phyloP scores from a whole-genome alignment of 1,139 yeast genomes.

The Schizosaccharomyces versatilis region DNA sequence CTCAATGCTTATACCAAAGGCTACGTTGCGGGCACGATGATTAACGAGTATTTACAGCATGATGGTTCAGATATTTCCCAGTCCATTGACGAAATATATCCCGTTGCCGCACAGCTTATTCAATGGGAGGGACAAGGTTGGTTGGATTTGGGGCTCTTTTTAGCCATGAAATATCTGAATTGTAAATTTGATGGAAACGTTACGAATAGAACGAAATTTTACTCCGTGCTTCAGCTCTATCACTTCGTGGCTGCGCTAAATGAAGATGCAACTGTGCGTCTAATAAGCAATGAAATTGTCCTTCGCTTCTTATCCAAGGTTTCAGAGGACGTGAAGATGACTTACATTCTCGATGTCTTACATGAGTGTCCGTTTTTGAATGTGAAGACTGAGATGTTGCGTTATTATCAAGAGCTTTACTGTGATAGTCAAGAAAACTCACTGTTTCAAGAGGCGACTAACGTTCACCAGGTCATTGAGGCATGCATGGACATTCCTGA shows the following conservation, averaged over 20 bases:
- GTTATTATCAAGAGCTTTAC: not conserved
- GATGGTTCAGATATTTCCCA: too few relatives aligned
- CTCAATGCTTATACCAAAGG: too few relatives aligned
- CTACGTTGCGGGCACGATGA: too few relatives aligned
- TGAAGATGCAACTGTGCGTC: not conserved
- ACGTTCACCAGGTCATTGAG: not conserved
- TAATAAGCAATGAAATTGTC: not conserved
- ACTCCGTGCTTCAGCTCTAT: not conserved
- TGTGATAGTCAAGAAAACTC: not conserved
- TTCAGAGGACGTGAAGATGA: not conserved
- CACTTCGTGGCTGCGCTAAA: not conserved
- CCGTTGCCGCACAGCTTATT: too few relatives aligned
- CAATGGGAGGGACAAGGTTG: too few relatives aligned
- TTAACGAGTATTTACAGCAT: too few relatives aligned
- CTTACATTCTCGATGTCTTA: not conserved
- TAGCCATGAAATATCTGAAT: not conserved
- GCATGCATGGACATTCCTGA: too few relatives aligned
- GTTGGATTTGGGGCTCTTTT: too few relatives aligned
- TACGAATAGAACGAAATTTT: not conserved
- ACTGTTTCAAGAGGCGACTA: not conserved
- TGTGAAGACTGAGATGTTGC: not conserved
- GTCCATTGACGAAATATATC: too few relatives aligned
- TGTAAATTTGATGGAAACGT: not conserved
- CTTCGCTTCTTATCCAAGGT: not conserved
- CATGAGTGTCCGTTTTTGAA: not conserved